Evolutionary conservation across 202 grass and related monocot species (phyloP), one percentile per base, ranked within the genome.

Genomic region (Digitaria exilis): DNA sequence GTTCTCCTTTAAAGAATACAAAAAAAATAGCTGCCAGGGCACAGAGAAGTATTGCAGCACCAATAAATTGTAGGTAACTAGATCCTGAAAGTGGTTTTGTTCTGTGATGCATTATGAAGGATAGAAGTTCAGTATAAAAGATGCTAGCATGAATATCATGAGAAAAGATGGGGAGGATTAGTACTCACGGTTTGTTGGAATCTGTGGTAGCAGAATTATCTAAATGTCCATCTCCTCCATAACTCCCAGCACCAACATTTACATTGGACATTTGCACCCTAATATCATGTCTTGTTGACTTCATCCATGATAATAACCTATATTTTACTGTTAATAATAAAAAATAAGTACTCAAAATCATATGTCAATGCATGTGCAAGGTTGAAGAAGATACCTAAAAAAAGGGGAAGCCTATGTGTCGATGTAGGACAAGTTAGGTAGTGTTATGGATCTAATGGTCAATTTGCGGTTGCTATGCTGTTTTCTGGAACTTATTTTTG

Each of bases 1-100:
- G 69, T 13, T 92, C 87, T 73, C 93, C 96, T 77, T 98, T 95
- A 73, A 95, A 84, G 45, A 80, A 89, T 83, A 95, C 77, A 69
- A 93, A 64, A 82, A 93, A 79, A 65, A 83, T 18, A 84, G 84
- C 87, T 84, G 80, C 87, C 65, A 92, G 18, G 24, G 83, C 63
- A 7, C 80, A 90, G 39, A 93, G 62, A 87, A 93, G 75, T 78
- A 98, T 80, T 68, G 86, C 78, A 6, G 69, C 65, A 35, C 90
- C 92, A 84, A 95, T 79, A 67, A 73, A 79, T 77, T 93, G 71
- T 5, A 78, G 84, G 75, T 95, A 90, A 37, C 17, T 77, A 75
- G 82, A 71, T 58, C 89, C 83, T 21, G 82, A 54, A 52, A 77
- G 44, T 61, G 76, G 79, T 69, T 86, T 77, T 73, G 29, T 30